Evolutionary conservation across 78 protist genomes (phyloP).

Genomic region (Bigelowiella natans): DNA sequence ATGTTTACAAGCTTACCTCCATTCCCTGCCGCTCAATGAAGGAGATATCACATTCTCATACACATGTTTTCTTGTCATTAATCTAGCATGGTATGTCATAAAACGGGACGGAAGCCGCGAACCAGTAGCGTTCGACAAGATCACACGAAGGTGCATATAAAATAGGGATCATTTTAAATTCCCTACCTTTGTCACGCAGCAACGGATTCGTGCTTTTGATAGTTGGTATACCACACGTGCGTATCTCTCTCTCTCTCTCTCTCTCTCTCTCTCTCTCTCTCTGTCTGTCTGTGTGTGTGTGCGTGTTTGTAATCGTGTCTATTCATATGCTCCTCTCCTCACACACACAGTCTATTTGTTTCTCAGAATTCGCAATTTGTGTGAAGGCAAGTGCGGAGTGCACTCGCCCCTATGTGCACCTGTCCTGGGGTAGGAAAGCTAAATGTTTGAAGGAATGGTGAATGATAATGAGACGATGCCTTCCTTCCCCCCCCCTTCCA

Average conservation of each 20-base stretch:
- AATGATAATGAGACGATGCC: too few species aligned
- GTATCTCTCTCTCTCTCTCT: neutral
- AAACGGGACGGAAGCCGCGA: conserved; percentile 35
- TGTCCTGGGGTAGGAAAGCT: too few species aligned
- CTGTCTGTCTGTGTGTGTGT: neutral
- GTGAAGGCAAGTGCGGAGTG: neutral
- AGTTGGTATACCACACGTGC: conserved; percentile 10
- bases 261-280: neutral
- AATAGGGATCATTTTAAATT: conserved; percentile 24
- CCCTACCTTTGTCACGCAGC: conserved; percentile 6
- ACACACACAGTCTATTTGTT: neutral
- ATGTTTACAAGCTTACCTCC: neutral
- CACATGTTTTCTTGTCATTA: neutral
- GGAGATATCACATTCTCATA: neutral
- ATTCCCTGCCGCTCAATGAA: too few species aligned
- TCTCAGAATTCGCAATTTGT: neutral
- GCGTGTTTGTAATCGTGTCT: neutral
- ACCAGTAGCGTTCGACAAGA: conserved; percentile 42
- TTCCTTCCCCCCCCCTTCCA: too few species aligned
- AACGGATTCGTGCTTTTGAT: neutral
- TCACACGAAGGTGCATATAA: conserved; percentile 27
- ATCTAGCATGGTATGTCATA: conserved; percentile 19
- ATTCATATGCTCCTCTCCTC: neutral
- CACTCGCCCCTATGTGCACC: too few species aligned
- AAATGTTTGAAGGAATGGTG: too few species aligned